These are phyloP conservation scores for Leptodontidium sp. DNA, from an alignment of 2,329 filamentous ascomycete species.

Conservation along the genomic window DNA sequence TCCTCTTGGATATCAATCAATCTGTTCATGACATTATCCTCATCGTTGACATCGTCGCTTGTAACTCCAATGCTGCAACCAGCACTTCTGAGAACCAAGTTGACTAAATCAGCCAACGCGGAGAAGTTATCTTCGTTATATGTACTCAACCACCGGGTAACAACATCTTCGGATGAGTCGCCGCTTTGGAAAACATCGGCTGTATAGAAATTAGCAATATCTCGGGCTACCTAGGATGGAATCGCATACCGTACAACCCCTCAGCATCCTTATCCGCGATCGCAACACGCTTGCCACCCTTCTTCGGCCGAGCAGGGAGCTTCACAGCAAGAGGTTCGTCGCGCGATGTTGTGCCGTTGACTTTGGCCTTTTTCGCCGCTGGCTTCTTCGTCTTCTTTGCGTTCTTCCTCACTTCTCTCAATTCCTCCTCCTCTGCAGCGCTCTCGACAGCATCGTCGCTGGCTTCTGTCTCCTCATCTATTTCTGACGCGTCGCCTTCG, in stretches of 20 bases:
- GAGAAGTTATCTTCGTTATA: slow-evolving; percentile 62
- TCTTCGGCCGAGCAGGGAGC: slow-evolving; percentile 45
- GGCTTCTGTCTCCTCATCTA: slow-evolving; percentile 56
- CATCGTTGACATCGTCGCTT: slow-evolving; percentile 84
- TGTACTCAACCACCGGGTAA: slow-evolving; percentile 65
- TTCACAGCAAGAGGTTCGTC: slow-evolving; percentile 60
- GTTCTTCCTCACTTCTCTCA: slow-evolving; percentile 49
- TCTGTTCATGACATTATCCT: slow-evolving; percentile 83
- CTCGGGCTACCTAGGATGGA: background rate
- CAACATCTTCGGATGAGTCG: slow-evolving; percentile 62
- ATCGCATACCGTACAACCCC: slow-evolving; percentile 43
- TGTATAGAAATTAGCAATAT: slow-evolving; percentile 48
- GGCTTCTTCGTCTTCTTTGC: slow-evolving; percentile 58
- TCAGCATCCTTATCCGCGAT: slow-evolving; percentile 50
- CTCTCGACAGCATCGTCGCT: slow-evolving; percentile 52
- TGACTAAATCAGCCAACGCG: slow-evolving; percentile 69
- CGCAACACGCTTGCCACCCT: slow-evolving; percentile 52
- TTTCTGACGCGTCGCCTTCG: slow-evolving; percentile 57
- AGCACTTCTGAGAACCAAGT: slow-evolving; percentile 73
- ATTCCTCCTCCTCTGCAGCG: slow-evolving; percentile 59
- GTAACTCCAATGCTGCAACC: slow-evolving; percentile 84
- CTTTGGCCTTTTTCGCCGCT: slow-evolving; percentile 69
- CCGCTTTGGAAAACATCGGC: slow-evolving; percentile 71
- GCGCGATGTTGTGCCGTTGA: slow-evolving; percentile 65
- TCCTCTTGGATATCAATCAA: slow-evolving; percentile 87